Conservation (phyloP, 2,329 filamentous ascomycete species). For the Lojkania enalia region DNA sequence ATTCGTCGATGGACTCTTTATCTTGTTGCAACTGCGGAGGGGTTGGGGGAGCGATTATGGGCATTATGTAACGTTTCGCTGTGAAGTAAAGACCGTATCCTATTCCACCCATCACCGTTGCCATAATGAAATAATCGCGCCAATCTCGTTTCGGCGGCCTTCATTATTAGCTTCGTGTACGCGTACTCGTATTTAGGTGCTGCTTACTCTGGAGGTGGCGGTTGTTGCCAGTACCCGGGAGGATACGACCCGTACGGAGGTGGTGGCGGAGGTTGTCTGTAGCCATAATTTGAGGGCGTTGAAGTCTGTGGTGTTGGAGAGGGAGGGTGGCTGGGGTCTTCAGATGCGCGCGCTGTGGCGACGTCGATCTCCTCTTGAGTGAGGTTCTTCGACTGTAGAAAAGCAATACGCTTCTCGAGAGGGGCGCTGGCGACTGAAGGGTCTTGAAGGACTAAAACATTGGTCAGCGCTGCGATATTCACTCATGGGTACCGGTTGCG, state of each 20-base stretch:
- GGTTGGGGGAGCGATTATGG: slow-evolving; percentile 89
- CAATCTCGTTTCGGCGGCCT: slow-evolving; percentile 79
- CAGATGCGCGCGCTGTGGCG: slow-evolving; percentile 75
- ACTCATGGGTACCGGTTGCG: too few relatives aligned
- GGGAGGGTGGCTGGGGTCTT: slow-evolving; percentile 53
- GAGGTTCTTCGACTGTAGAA: slow-evolving; percentile 94
- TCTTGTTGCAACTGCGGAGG: slow-evolving; percentile 92
- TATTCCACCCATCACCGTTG: slow-evolving; percentile 87
- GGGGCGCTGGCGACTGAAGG: slow-evolving; percentile 86
- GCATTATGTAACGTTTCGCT: slow-evolving; percentile 86
- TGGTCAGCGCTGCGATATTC: slow-evolving; percentile 17
- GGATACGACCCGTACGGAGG: slow-evolving; percentile 55
- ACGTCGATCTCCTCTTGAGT: slow-evolving; percentile 93
- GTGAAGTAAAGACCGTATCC: slow-evolving; percentile 87
- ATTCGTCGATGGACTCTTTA: slow-evolving; percentile 88
- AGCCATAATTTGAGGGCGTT: slow-evolving; percentile 44
- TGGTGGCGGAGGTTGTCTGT: slow-evolving; percentile 51
- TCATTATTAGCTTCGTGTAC: slow-evolving; percentile 21
- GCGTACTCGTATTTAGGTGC: too few relatives aligned
- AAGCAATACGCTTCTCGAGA: slow-evolving; percentile 89
- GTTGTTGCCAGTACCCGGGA: slow-evolving; percentile 58
- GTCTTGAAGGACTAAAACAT: slow-evolving; percentile 80
- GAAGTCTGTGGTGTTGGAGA: slow-evolving; percentile 54
- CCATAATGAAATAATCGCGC: slow-evolving; percentile 99
- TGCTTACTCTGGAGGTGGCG: slow-evolving; percentile 58